Conservation (phyloP, 371 early-diverging fungal genomes). For the Umbelopsis sp. region DNA sequence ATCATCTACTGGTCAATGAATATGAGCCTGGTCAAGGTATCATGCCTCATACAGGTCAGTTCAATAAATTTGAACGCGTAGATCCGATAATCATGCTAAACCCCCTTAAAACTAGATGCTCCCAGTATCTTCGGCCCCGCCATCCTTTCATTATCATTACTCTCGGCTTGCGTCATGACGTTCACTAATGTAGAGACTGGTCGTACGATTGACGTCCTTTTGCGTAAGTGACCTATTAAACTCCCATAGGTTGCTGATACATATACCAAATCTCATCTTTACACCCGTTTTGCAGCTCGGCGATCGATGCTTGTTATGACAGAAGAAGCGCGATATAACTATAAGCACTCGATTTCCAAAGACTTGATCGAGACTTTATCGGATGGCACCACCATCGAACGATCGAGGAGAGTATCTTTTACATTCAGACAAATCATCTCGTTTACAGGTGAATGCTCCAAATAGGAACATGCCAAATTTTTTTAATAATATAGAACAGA, state of each 20-base stretch:
- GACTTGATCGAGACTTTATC: constrained; percentile 49
- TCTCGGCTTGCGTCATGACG: constrained; percentile 72
- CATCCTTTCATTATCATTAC: constrained; percentile 66
- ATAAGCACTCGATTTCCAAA: constrained; percentile 72
- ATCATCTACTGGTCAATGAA: constrained; percentile 73
- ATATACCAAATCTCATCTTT: background rate
- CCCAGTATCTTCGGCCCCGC: constrained; percentile 67
- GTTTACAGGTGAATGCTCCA: constrained; percentile 24
- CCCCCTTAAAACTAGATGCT: constrained; percentile 45
- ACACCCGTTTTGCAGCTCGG: constrained; percentile 38
- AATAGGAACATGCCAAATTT: background rate
- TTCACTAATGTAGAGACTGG: constrained; percentile 49
- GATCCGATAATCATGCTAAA: background rate
- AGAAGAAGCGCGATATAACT: constrained; percentile 62
- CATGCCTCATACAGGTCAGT: constrained; percentile 54
- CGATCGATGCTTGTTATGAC: constrained; percentile 72
- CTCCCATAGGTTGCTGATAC: background rate
- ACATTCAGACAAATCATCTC: constrained; percentile 48
- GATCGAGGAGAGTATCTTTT: constrained; percentile 47
- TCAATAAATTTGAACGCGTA: constrained; percentile 4
- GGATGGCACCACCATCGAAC: constrained; percentile 31
- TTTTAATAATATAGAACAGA: background rate
- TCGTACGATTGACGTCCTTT: constrained; percentile 35
- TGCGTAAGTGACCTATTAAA: constrained; percentile 45
- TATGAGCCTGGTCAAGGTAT: constrained; percentile 76